phyloP scores from a whole-genome alignment of 495 filamentous ascomycete genomes.

The Bathelium albidoporum region DNA sequence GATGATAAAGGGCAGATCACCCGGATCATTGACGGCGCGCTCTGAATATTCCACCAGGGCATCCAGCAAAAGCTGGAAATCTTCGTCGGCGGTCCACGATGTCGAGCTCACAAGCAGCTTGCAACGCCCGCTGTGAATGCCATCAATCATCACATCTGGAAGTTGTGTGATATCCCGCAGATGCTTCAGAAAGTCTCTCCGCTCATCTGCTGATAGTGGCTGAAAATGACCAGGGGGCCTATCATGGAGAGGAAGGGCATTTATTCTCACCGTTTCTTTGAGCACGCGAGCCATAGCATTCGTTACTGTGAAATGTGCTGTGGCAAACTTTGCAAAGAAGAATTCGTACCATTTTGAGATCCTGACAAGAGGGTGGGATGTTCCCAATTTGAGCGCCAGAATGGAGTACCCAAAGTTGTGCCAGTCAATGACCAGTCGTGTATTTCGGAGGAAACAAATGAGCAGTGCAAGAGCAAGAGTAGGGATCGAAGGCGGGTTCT shows the following conservation, averaged over 20 bases:
- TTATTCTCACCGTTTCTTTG: constrained; percentile 48
- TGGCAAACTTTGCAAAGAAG: constrained; percentile 54
- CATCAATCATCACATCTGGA: constrained; percentile 9
- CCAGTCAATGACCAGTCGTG: constrained; percentile 86
- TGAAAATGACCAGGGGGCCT: constrained; percentile 74
- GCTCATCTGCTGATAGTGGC: constrained; percentile 46
- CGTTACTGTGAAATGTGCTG: constrained; percentile 77
- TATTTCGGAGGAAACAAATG: constrained; percentile 67
- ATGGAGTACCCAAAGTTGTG: constrained; percentile 99
- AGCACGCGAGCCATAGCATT: constrained; percentile 74
- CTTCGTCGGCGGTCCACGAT: constrained; percentile 94
- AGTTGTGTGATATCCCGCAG: constrained; percentile 50
- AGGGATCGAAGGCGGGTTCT: constrained; percentile 95
- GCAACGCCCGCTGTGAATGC: constrained; percentile 6
- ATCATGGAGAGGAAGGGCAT: constrained; percentile 64
- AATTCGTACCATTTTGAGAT: constrained; percentile 69
- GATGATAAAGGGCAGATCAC: constrained; percentile 51
- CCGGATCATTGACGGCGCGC: constrained; percentile 19
- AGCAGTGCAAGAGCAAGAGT: constrained; percentile 66
- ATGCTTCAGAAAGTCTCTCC: constrained; percentile 48
- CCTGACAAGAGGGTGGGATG: constrained; percentile 61
- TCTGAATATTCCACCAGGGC: constrained; percentile 63
- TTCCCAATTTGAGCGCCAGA: constrained; percentile 56
- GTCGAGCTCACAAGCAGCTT: constrained; percentile 79
- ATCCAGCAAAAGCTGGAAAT: constrained; percentile 82